Evolutionary conservation across 139 green algal species (phyloP).

Genomic region (Edaphochlamys debaryana): DNA sequence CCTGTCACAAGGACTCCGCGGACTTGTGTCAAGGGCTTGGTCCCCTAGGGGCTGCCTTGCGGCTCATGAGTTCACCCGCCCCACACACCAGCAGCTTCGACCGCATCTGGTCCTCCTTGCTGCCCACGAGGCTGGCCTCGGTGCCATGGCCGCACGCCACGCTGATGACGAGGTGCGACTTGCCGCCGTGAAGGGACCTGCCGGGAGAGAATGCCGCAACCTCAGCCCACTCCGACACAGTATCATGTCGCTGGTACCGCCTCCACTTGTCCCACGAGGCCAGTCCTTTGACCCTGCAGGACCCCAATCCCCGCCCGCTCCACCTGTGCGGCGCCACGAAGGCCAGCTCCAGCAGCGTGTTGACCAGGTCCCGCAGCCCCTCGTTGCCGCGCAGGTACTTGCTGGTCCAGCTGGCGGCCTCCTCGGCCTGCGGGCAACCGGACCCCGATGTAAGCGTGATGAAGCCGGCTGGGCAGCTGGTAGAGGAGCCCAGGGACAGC

Average conservation of each 20-base stretch:
- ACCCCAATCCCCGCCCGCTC: neutral
- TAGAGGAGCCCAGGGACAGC: too few species aligned
- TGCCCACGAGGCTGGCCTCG: conserved; percentile 36
- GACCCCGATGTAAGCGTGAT: too few species aligned
- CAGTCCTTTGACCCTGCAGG: too few species aligned
- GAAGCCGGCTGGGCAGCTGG: too few species aligned
- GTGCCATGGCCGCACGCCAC: conserved; percentile 47
- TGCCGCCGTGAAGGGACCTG: conserved; percentile 43
- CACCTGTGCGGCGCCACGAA: conserved; percentile 55
- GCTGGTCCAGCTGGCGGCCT: conserved; percentile 47
- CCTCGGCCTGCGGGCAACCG: neutral
- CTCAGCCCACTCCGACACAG: neutral
- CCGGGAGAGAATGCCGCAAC: neutral
- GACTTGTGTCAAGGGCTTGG: too few species aligned
- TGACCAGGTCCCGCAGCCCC: conserved; percentile 51
- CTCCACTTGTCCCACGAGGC: too few species aligned
- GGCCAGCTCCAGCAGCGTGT: conserved; percentile 67
- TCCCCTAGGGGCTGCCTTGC: too few species aligned
- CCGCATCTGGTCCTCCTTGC: conserved; percentile 13
- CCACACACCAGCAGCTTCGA: conserved; percentile 16
- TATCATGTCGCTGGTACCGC: too few species aligned
- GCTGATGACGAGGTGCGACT: conserved; percentile 39
- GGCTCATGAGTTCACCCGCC: too few species aligned
- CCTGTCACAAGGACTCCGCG: too few species aligned
- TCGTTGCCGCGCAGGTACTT: conserved; percentile 63